Evolutionary conservation across 1,284 basidiomycete species (phyloP), one percentile per base, ranked within the genome.

Genomic region (Omphalotus olearius): DNA sequence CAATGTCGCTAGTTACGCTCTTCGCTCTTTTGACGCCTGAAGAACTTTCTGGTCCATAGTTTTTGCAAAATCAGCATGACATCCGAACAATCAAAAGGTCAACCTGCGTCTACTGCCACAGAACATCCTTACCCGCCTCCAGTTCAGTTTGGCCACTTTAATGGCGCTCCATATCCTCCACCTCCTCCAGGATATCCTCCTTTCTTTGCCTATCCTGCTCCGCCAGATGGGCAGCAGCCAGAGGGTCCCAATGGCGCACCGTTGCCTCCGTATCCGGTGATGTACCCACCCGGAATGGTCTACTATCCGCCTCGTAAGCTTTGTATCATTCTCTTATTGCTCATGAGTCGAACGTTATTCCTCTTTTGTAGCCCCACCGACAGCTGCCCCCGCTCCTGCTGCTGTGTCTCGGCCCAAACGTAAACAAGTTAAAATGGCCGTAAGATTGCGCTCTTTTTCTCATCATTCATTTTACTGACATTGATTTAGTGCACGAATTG

Each of bases 391-490:
- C 66, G 43, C 54, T 61, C 35, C 55, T 52, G 53, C 60, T 47
- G 20, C 58, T 63, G 45, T 44, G 60, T 44, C 59, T 60, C 25
- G 45, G 60, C 71, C 82, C 1, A 93, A 93, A 67, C 84, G 90
- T 53, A 89, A 83, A 62, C 91, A 93, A 66, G 90, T 93, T 53
- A 93, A 93, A 73, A 91, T 91, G 82, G 90, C 90, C 52, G 85
- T 88, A 64, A 69, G 84, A 46, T 47, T 50, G 52, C 17, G 4
- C 46, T 51, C 48, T 41, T n/a, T 47, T 47, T 53, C 23, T 23
- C 35, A 45, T 58, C 13, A 10, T 23, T 52, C 5, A 26, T 30
- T 13, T 11, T 17, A 25, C 17, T 13, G 26, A 39, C 44, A 28
- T 14, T 13, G 13, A 23, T 53, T 10, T 46, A 86, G 80, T 93